Evolutionary conservation across 2,329 filamentous ascomycete genomes (phyloP).

Genomic region (Chaetomium olivaceum): DNA sequence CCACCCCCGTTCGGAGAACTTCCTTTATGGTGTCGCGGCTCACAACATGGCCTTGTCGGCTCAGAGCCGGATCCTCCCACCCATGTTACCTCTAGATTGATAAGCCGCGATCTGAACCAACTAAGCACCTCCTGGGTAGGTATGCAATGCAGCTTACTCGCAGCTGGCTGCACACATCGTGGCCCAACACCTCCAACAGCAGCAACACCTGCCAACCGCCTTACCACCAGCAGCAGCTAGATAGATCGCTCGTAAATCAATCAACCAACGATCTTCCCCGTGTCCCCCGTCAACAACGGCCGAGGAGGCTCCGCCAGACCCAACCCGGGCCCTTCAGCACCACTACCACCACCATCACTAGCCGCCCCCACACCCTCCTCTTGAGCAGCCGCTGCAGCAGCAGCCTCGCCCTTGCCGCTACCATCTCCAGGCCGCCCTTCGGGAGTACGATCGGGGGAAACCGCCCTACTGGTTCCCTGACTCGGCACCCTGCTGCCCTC

Average conservation of each 20-base stretch:
- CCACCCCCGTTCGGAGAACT: neutral
- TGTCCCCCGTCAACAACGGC: conserved; percentile 14
- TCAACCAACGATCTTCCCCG: conserved; percentile 21
- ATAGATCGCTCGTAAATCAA: neutral
- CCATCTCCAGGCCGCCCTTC: neutral
- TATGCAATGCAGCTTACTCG: conserved; percentile 5
- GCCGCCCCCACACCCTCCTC: neutral
- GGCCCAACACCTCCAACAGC: neutral
- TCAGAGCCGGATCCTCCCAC: neutral
- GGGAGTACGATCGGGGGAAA: conserved; percentile 1
- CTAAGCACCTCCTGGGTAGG: neutral
- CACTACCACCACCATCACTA: neutral
- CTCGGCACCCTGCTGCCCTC: conserved; percentile 25
- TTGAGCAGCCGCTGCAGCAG: neutral
- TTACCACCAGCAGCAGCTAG: neutral
- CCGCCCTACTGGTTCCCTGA: conserved; percentile 12
- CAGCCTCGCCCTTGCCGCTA: neutral
- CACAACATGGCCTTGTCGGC: neutral
- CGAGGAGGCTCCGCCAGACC: conserved; percentile 2
- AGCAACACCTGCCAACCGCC: neutral
- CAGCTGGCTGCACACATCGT: conserved; percentile 2
- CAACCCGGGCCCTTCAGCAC: neutral
- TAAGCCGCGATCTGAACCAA: neutral
- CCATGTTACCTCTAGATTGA: conserved; percentile 1
- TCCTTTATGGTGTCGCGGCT: neutral